Evolutionary conservation across 352 stramenopile genomes (phyloP).

Genomic region (Phytophthora brassicae): DNA sequence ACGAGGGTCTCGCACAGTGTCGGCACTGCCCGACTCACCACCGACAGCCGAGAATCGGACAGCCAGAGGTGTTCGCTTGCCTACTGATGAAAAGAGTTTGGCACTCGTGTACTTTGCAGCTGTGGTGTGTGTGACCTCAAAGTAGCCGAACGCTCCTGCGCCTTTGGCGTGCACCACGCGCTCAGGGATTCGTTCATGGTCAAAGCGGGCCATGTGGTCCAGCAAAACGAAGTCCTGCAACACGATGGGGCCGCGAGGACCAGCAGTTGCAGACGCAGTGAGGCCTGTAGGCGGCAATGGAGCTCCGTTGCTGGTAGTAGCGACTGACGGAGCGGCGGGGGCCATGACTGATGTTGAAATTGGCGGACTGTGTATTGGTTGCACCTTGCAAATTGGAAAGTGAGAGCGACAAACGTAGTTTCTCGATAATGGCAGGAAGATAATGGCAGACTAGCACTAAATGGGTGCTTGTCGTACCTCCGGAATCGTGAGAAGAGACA

Average conservation of each 20-base stretch:
- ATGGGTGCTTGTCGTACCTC: no score
- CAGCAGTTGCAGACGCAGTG: conserved; percentile 70
- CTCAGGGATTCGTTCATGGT: conserved; percentile 91
- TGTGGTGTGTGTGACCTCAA: conserved; percentile 76
- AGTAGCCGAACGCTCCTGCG: conserved; percentile 90
- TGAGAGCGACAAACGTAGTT: background rate
- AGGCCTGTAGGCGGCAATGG: conserved; percentile 62
- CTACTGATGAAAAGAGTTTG: conserved; percentile 77
- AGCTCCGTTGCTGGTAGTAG: conserved; percentile 62
- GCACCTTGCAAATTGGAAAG: background rate
- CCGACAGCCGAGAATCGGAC: conserved; percentile 87
- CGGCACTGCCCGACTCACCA: conserved; percentile 74
- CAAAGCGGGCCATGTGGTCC: conserved; percentile 90
- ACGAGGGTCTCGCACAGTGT: conserved; percentile 88
- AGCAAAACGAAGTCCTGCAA: conserved; percentile 88
- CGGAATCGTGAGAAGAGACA: no score
- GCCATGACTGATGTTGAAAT: conserved; percentile 1
- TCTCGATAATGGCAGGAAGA: no score
- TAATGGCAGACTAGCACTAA: no score
- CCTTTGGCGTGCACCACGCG: conserved; percentile 92
- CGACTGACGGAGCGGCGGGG: background rate
- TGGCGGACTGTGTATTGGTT: background rate
- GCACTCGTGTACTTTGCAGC: conserved; percentile 67
- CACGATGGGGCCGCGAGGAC: conserved; percentile 57
- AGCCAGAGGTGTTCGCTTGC: conserved; percentile 86